Percentiles rank a stretch among this genome's conserved stretches.
These are phyloP conservation scores for Amanita phalloides DNA, from an alignment of 768 basidiomycete species.

Conservation along the genomic window DNA sequence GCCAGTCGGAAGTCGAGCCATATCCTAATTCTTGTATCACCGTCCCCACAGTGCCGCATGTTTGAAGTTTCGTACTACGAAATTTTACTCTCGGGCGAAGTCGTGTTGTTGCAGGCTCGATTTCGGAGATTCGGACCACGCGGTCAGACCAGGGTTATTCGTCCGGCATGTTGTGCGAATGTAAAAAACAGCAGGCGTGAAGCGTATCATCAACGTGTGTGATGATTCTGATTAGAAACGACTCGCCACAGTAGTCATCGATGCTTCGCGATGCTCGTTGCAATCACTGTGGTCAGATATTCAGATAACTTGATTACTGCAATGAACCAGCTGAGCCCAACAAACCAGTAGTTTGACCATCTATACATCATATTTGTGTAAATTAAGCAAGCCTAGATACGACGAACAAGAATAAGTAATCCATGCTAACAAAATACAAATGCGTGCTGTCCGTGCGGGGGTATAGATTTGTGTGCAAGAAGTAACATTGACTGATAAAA, in stretches of 20 bases:
- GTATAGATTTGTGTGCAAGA: slow-evolving; percentile 3
- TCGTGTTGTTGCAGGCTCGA: neutral
- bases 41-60: neutral
- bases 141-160: neutral
- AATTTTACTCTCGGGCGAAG: neutral
- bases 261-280: too few relatives aligned
- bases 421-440: slow-evolving; percentile 2
- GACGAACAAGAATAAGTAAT: slow-evolving; percentile 1
- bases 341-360: neutral
- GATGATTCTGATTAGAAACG: slow-evolving; percentile 1
- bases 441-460: neutral
- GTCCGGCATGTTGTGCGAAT: slow-evolving; percentile 1
- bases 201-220: slow-evolving; percentile 1
- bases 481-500: neutral
- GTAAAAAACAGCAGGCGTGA: neutral
- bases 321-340: slow-evolving; percentile 1
- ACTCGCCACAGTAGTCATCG: neutral
- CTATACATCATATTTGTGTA: neutral
- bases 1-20: neutral
- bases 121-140: slow-evolving; percentile 4
- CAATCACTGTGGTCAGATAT: too few relatives aligned
- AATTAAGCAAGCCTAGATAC: neutral
- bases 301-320: too few relatives aligned
- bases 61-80: neutral
- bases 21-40: neutral